Percentiles rank a stretch among this genome's conserved stretches.
phyloP scores from a whole-genome alignment of 495 filamentous ascomycete species.

The Penicillium soppii region DNA sequence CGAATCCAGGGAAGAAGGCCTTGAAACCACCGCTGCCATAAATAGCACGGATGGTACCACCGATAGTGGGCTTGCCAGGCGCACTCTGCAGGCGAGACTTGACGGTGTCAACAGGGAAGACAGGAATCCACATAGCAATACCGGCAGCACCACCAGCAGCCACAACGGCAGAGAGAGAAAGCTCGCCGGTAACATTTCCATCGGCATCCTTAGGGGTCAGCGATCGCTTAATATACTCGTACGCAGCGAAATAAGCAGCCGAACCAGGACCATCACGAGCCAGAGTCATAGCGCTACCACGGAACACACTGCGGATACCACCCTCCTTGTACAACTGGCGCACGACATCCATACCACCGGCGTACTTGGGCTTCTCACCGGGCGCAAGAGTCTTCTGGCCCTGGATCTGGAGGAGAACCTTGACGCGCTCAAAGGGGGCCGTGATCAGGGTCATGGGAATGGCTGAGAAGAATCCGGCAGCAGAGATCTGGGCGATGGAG shows the following conservation, averaged over 20 bases:
- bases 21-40: constrained; percentile 78
- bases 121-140: constrained; percentile 98
- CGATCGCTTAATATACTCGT: constrained; percentile 87
- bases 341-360: constrained; percentile 88
- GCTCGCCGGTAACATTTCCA: constrained; percentile 66
- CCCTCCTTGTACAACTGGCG: constrained; percentile 91
- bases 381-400: constrained; percentile 82
- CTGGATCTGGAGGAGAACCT: constrained; percentile 97
- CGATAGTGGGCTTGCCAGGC: constrained; percentile 80
- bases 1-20: constrained; percentile 98
- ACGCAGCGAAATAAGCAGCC: constrained; percentile 95
- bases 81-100: constrained; percentile 93
- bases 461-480: constrained; percentile 95
- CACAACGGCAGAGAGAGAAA: constrained; percentile 81
- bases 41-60: constrained; percentile 72
- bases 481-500: constrained; percentile 82
- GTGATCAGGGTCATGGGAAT: constrained; percentile 98
- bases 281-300: constrained; percentile 85
- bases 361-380: constrained; percentile 91
- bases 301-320: constrained; percentile 85
- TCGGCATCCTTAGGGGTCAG: constrained; percentile 81
- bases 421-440: constrained; percentile 96
- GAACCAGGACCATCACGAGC: constrained; percentile 90
- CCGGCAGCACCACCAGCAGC: constrained; percentile 86
- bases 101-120: constrained; percentile 96